These are phyloP conservation scores for Harringtonia aguacate DNA, from an alignment of 2,329 filamentous ascomycete genomes.

Conservation along the genomic window DNA sequence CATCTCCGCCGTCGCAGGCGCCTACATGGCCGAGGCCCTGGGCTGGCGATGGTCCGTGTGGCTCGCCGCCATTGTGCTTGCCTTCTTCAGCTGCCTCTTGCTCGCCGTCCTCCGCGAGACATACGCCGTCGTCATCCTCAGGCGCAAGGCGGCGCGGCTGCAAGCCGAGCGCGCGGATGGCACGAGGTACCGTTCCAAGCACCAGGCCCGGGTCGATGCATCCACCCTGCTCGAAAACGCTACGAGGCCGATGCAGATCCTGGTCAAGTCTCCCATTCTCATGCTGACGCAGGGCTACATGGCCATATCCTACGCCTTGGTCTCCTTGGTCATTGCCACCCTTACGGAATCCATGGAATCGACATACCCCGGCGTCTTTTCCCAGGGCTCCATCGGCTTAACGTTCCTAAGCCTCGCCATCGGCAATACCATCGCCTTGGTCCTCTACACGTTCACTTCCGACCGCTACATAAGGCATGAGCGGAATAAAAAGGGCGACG, in stretches of 20 bases:
- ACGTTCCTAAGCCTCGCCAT: too few relatives aligned
- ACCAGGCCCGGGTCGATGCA: background rate
- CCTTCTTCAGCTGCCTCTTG: background rate
- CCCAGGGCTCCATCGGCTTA: too few relatives aligned
- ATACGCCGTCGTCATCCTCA: background rate
- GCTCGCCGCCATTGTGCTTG: background rate
- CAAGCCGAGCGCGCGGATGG: background rate
- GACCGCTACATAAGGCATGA: too few relatives aligned
- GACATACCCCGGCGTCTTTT: too few relatives aligned
- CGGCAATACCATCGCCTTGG: too few relatives aligned
- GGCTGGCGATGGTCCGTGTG: background rate
- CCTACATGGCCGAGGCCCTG: background rate
- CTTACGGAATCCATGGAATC: too few relatives aligned
- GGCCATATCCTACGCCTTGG: background rate
- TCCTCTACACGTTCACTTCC: too few relatives aligned
- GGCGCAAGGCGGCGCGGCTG: background rate
- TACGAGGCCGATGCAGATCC: background rate
- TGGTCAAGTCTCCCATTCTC: background rate
- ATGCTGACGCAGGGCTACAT: background rate
- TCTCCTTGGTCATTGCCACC: slow-evolving; percentile 1
- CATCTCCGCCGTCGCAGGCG: background rate
- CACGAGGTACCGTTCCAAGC: background rate
- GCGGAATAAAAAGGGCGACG: too few relatives aligned
- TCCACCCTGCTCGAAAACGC: background rate
- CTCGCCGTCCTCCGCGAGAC: background rate